phyloP scores from a whole-genome alignment of 2,329 filamentous ascomycete genomes.

The Cytospora schulzeri region DNA sequence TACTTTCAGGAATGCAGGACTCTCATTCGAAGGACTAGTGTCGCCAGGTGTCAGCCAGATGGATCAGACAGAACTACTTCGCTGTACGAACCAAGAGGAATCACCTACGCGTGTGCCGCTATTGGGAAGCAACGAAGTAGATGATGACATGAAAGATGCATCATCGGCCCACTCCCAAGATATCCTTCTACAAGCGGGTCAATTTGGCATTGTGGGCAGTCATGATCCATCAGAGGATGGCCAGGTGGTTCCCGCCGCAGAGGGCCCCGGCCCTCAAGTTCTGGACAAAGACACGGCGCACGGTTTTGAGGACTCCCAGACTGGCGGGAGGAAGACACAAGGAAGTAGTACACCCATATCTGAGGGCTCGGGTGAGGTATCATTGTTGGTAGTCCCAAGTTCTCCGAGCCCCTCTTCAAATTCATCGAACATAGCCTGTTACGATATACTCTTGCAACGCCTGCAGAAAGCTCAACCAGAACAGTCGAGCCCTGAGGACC shows the following conservation, averaged over 20 bases:
- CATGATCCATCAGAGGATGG: neutral
- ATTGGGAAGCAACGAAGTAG: neutral
- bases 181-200: neutral
- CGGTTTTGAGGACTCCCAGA: neutral
- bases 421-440: no score
- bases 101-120: no score
- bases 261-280: neutral
- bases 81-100: neutral
- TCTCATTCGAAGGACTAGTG: neutral
- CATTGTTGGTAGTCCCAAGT: neutral
- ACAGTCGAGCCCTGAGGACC: neutral
- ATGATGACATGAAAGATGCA: neutral
- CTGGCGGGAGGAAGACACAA: neutral
- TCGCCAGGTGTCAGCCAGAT: conserved; percentile 25
- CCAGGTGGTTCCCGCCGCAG: neutral
- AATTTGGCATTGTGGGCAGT: neutral
- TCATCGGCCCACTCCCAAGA: neutral
- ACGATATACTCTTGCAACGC: neutral
- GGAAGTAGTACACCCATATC: no score
- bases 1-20: neutral
- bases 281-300: neutral
- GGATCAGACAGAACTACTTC: neutral
- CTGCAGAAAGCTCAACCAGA: neutral
- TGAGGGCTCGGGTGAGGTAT: conserved; percentile 11
- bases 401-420: neutral